Percentiles rank a stretch among this genome's conserved stretches.
These are phyloP conservation scores for Hypoxylon sp. DNA, from an alignment of 2,329 filamentous ascomycete genomes.

Conservation along the genomic window DNA sequence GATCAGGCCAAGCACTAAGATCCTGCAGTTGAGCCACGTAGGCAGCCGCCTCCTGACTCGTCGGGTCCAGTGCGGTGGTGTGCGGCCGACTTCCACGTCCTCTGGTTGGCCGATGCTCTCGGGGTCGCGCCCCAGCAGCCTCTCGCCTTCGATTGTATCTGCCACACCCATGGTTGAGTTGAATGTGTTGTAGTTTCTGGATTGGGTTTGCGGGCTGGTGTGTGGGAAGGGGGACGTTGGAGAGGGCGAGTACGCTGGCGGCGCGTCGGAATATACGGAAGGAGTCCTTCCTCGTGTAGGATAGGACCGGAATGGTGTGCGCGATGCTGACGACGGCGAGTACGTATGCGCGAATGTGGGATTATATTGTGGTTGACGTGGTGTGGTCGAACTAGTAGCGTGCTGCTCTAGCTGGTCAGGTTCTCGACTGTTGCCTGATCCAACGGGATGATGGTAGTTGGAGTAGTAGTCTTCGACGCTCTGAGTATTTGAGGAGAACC, in stretches of 20 bases:
- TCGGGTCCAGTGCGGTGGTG: conserved; percentile 45
- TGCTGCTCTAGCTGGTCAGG: conserved; percentile 36
- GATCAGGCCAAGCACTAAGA: conserved; percentile 50
- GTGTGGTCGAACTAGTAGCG: conserved; percentile 29
- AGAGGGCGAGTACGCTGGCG: conserved; percentile 66
- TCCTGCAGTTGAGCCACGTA: conserved; percentile 52
- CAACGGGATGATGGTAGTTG: conserved; percentile 26
- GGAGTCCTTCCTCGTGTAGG: conserved; percentile 44
- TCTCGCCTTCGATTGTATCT: conserved; percentile 59
- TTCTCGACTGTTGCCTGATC: conserved; percentile 38
- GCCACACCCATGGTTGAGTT: conserved; percentile 59
- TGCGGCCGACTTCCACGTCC: conserved; percentile 47
- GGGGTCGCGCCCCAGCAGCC: conserved; percentile 60
- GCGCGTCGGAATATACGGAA: conserved; percentile 59
- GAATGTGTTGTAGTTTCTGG: conserved; percentile 63
- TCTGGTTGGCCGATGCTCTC: conserved; percentile 62
- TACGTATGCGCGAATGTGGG: conserved; percentile 43
- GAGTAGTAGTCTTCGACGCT: conserved; percentile 18
- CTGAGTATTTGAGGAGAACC: conserved; percentile 53
- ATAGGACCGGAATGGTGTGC: conserved; percentile 41
- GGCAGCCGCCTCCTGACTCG: conserved; percentile 51
- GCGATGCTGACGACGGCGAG: conserved; percentile 49
- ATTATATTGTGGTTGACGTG: conserved; percentile 33
- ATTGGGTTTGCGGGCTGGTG: conserved; percentile 35
- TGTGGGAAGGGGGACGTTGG: conserved; percentile 44